Evolutionary conservation across 139 green algal genomes (phyloP), one percentile per base, ranked within the genome.

Genomic region (Haematococcus lacustris): DNA sequence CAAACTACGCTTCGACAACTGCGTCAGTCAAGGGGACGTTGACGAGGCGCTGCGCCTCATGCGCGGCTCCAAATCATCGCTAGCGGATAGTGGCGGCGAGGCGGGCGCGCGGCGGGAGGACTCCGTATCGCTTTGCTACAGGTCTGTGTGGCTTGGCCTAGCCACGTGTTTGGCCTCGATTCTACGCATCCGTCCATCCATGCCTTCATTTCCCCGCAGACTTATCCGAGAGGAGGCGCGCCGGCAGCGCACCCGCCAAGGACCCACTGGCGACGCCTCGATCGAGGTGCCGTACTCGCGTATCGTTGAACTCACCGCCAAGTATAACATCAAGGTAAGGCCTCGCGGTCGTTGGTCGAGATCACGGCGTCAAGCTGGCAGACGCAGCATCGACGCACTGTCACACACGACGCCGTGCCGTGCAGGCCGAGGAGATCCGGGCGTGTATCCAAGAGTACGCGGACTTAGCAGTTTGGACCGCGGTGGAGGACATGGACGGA

Each of bases 1-100:
- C 34, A 73, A 63, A 33, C 47, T 64, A 21, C 3, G 40, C 17
- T 83, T 83, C 69, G 66, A 68, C 40, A 43, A 41, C 32, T 34
- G n/a, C 1, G 76, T 83, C 33, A 69, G 73, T 30, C 88, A 97
- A 79, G 77, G 66, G 13, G 95, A 99, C 66, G 87, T 99, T 38
- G 89, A 98, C 65, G 96, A 98, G 79, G 91, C 95, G 30, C 86
- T 98, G 68, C 78, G 91, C 38, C 88, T 99, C 60, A 96, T 98
- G 86, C 84, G 88, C 9, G 90, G 90, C 84, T 93, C 79, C 66
- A 66, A 80, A 39, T 34, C 67, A 30, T 66, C 63, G 6, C 40
- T 76, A 5, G 61, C 50, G n/a, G 65, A 73, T 9, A 26, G 37
- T 30, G 47, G 59, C 41, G 38, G 59, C 21, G 38, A 68, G 76